Evolutionary conservation across 441 rosid species (phyloP), one percentile per base, ranked within the genome.

Genomic region (Bruguiera hainesii): DNA sequence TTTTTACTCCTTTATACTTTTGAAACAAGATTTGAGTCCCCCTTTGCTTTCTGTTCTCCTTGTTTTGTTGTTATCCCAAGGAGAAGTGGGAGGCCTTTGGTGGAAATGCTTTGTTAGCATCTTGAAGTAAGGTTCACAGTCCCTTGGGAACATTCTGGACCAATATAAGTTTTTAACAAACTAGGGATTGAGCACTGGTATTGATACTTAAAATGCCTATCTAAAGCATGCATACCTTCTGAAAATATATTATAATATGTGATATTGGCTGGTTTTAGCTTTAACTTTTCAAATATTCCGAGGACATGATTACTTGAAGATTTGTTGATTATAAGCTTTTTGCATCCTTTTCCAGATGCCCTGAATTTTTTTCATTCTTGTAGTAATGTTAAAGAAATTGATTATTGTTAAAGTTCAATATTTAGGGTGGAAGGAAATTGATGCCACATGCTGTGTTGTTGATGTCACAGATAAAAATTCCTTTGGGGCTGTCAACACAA

Each of bases 381-480:
- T 25, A 55, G 58, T 55, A 20, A 10, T 55, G 58, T 20, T 55
- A 10, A 20, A 20, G 29, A 55, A 20, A 10, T 23, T 55, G 29
- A 4, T 55, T 4, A 55, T 55, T 23, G 3, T 1, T 15, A 48
- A 48, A 18, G 46, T 70, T 29, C n/a, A 29, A 39, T 29, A 48
- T 56, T 37, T 64, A 57, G 25, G 16, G 37, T 13, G 9, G 19
- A 61, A 57, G 33, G 8, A 10, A 53, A 18, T 56, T 13, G 53
- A 13, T 65, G 42, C 20, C 35, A 46, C 61, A 46, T 46, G 31
- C 2, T 52, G 25, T 73, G 66, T 50, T 55, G 29, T 55, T 23
- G 19, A 55, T 55, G 58, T 63, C 76, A 78, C 96, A 95, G 98
- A 89, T 90, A 60, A 90, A 85, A 85, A 87, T 95, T 78, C 98